These are phyloP conservation scores for Apiospora phragmitis DNA, from an alignment of 2,329 filamentous ascomycete genomes.

Conservation along the genomic window DNA sequence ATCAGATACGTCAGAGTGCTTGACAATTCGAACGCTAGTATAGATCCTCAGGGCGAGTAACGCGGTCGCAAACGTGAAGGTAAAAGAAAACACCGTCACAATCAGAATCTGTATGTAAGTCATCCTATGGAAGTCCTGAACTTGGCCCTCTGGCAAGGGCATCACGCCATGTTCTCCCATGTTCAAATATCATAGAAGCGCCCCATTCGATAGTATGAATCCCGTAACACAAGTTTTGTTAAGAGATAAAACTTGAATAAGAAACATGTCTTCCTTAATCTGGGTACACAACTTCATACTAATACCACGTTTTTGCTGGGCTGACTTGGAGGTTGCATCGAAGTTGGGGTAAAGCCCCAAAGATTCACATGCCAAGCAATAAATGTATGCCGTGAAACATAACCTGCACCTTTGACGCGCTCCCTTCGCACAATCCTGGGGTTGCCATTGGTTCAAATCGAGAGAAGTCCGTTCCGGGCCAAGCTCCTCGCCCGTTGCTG, in stretches of 20 bases:
- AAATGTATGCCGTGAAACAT: not conserved
- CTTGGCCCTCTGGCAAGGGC: not conserved
- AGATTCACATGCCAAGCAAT: not conserved
- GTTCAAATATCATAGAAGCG: not conserved
- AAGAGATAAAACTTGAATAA: not conserved
- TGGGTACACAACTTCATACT: not conserved
- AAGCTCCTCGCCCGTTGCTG: not conserved
- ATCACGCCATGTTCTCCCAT: not conserved
- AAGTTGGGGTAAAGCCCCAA: not conserved
- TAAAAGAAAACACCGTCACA: not conserved
- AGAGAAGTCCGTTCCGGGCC: too few relatives aligned
- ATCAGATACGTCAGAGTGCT: not conserved
- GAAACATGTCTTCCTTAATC: not conserved
- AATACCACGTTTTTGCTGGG: not conserved
- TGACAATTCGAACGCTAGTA: not conserved
- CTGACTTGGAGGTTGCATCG: not conserved
- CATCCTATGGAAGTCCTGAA: not conserved
- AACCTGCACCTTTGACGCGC: not conserved
- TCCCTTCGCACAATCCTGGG: too few relatives aligned
- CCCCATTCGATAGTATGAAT: too few relatives aligned
- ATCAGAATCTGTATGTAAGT: not conserved
- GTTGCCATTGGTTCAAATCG: not conserved
- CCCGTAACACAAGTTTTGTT: too few relatives aligned
- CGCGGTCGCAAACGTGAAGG: not conserved
- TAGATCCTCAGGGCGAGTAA: not conserved